phyloP scores from a whole-genome alignment of 768 basidiomycete genomes.

The Mycena chlorophos region DNA sequence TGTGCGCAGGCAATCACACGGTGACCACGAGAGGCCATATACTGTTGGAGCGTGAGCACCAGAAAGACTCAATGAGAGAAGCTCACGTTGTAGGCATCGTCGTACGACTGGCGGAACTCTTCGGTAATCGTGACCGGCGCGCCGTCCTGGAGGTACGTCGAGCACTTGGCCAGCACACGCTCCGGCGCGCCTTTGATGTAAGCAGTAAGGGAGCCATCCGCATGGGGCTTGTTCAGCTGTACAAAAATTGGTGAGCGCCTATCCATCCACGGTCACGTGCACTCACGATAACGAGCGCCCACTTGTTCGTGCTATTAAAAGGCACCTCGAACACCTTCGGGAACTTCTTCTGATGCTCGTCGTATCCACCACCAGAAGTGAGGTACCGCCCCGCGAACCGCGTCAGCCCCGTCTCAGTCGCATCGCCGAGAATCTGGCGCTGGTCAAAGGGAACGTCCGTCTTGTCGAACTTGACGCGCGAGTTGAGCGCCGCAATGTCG shows the following conservation, averaged over 20 bases:
- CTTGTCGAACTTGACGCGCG: conserved; percentile 69
- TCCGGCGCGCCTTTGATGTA: conserved; percentile 74
- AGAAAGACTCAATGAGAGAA: not conserved
- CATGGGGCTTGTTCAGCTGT: conserved; percentile 61
- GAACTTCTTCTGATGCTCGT: conserved; percentile 47
- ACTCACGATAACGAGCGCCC: conserved; percentile 68
- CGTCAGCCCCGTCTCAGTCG: conserved; percentile 73
- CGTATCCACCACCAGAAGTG: conserved; percentile 51
- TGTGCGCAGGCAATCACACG: conserved; percentile 76
- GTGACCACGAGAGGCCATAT: conserved; percentile 77
- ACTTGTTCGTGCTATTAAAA: conserved; percentile 74
- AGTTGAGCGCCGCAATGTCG: conserved; percentile 65
- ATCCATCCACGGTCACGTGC: not conserved
- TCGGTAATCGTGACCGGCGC: conserved; percentile 49
- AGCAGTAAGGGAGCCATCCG: conserved; percentile 46
- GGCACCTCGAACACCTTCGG: conserved; percentile 73
- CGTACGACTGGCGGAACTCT: conserved; percentile 53
- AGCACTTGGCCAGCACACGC: conserved; percentile 64
- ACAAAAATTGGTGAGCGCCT: conserved; percentile 1
- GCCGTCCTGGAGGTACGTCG: conserved; percentile 59
- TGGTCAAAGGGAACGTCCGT: conserved; percentile 61
- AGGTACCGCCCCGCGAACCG: conserved; percentile 64
- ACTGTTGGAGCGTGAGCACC: conserved; percentile 42
- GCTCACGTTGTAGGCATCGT: conserved; percentile 65
- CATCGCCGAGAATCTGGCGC: conserved; percentile 65